Base-by-base conservation (phyloP, 2,329 filamentous ascomycete species). In the Colletotrichum sp. region DNA sequence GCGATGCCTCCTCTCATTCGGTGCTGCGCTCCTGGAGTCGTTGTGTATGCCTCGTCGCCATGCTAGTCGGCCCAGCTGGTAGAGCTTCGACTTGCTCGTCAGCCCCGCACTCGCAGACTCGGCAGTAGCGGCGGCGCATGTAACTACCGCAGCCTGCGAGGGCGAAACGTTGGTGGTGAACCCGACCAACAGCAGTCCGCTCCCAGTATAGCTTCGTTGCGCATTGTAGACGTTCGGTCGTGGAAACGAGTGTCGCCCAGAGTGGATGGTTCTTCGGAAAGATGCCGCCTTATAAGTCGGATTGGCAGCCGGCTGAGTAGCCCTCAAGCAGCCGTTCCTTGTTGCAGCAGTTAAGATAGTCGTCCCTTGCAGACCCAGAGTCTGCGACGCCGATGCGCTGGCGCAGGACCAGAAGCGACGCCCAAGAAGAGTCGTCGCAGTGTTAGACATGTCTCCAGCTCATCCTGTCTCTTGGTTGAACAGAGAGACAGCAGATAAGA, bases 131-230 rank as follows among this genome's bases (percentile, higher is more conserved):
- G 30, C 13, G 15, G 84, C 82, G 78, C 86, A 88, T 70, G 84
- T 83, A 21, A 83, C 82, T 21, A 85, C 83, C n/a, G 86, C 83
- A 1, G 85, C 80, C 36, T 83, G 82, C 5, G 86, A 82, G 10
- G 86, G 82, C 5, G 85, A 83, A 5, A 83, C 84, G 26, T 88
- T 85, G 71, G 83, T 83, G 62, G 82, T 79, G 39, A 87, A 79
- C 21, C 89, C 88, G 66, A 91, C 81, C 18, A 92, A 86, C 30
- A 92, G 83, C 44, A 91, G 84, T 8, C 90, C 88, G 28, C 90
- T 88, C 2, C 90, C 91, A 39, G 89, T 88, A 80, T 90, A 90
- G 79, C 88, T 89, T 75, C 86, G 87, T 13, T 87, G 87, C 28
- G 88, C 83, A 80, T 88, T 85, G 72, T 83, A 82, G 30, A 60